Evolutionary conservation across 768 basidiomycete species (phyloP).

Genomic region (Hericium coralloides): DNA sequence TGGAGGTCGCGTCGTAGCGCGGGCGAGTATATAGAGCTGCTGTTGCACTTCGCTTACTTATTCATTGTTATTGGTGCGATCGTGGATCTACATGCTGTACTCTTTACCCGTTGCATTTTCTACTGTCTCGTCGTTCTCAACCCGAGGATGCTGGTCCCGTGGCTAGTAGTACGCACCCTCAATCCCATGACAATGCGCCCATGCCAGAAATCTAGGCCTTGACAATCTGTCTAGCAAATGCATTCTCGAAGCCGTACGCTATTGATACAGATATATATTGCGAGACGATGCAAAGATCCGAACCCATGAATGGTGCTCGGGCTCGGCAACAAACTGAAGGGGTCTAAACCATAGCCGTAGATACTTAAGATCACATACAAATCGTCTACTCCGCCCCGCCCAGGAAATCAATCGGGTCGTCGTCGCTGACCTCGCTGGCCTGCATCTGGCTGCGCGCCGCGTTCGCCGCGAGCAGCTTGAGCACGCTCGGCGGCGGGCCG

Average conservation of each 20-base stretch:
- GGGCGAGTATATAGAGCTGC: constrained; percentile 19
- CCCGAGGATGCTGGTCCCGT: no score
- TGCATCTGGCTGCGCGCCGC: background rate
- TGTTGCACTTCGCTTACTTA: background rate
- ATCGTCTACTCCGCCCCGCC: constrained; percentile 9
- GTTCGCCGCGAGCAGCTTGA: background rate
- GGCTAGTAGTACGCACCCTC: no score
- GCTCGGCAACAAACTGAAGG: background rate
- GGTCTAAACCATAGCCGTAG: background rate
- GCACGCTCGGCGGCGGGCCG: background rate
- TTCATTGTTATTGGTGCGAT: background rate
- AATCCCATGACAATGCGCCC: no score
- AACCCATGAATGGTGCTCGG: background rate
- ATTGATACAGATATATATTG: background rate
- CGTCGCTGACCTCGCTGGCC: constrained; percentile 27
- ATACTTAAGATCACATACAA: background rate
- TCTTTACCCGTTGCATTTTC: background rate
- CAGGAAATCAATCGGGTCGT: constrained; percentile 39
- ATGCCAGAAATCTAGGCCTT: no score
- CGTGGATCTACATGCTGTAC: background rate
- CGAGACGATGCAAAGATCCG: background rate
- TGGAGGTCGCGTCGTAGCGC: constrained; percentile 36
- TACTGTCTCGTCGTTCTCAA: no score
- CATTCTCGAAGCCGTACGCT: background rate
- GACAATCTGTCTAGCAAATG: background rate